Evolutionary conservation across 1,284 basidiomycete genomes (phyloP), one percentile per base, ranked within the genome.

Genomic region (Puccinia triticina): DNA sequence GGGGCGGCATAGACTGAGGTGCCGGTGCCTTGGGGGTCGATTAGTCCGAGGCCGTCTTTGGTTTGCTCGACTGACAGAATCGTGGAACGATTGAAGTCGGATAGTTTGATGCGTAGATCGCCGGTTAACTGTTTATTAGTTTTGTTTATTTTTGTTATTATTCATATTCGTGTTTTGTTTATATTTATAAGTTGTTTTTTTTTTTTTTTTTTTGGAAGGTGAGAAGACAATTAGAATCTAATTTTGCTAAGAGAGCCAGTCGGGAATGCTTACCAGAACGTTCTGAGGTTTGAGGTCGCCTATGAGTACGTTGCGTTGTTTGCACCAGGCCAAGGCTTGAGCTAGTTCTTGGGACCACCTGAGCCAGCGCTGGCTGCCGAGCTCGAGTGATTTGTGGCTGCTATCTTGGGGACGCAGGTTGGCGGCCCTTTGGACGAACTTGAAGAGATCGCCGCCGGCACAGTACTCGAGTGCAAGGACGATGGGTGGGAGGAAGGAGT

Each of bases 1-100:
- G 89, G 89, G 0, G 89, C 86, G 0, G 88, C 88, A 86, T 89
- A 90, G 0, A 88, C 86, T 2, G 89, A 86, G 0, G 89, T 89
- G 40, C 89, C 89, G 11, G 89, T 86, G 14, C 89, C 89, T 3
- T 88, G 84, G 14, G 87, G 87, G 84, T 88, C 88, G 29, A 86
- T 87, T 8, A 64, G 53, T 64, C 46, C 75, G n/a, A 46, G 40
- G 14, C 32, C 57, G 53, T 43, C 18, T 34, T 53, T 50, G 43
- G 23, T 40, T 67, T 74, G 46, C n/a, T 53, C 26, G 50, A 50
- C 37, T 67, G 59, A 50, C 2, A 69, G 46, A 93, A 82, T 87
- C 84, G 53, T 88, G 83, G 69, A 86, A 83, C 75, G 85, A 82
- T 18, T 88, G 87, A 76, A 89, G 85, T 46, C 86, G 83, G 66